These are phyloP conservation scores for Diaporthe longicolla DNA, from an alignment of 2,329 filamentous ascomycete genomes.

Conservation along the genomic window DNA sequence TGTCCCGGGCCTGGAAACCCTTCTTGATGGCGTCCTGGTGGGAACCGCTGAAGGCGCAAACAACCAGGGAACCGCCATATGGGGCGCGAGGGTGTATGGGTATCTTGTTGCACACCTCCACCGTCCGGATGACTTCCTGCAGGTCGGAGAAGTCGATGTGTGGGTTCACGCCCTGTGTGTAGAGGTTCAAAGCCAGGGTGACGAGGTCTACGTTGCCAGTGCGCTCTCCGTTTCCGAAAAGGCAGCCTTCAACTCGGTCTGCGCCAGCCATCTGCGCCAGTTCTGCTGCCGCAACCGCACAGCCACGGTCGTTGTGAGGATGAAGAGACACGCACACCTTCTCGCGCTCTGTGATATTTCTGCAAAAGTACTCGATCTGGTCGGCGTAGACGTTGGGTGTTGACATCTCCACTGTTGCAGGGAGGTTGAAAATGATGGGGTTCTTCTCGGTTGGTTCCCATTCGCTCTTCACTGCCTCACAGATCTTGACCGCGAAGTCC, in stretches of 20 bases:
- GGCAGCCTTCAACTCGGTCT: constrained; percentile 91
- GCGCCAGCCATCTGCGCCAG: constrained; percentile 97
- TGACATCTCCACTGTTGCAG: constrained; percentile 94
- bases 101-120: constrained; percentile 95
- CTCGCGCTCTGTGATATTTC: constrained; percentile 84
- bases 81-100: constrained; percentile 91
- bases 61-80: constrained; percentile 92
- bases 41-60: constrained; percentile 90
- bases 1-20: constrained; percentile 81
- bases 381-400: constrained; percentile 98
- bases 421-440: constrained; percentile 96
- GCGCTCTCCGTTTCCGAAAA: constrained; percentile 95
- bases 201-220: constrained; percentile 97
- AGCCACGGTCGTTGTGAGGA: constrained; percentile 94
- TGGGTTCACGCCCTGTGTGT: constrained; percentile 90
- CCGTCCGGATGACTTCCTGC: constrained; percentile 85
- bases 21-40: constrained; percentile 99
- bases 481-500: constrained; percentile 86
- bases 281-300: constrained; percentile 89
- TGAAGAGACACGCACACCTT: constrained; percentile 92
- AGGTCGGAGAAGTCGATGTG: constrained; percentile 94
- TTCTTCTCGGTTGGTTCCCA: constrained; percentile 87
- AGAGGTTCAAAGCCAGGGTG: constrained; percentile 91
- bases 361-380: constrained; percentile 96
- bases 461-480: constrained; percentile 92